Evolutionary conservation across 768 basidiomycete species (phyloP).

Genomic region (Naematelia encephala): DNA sequence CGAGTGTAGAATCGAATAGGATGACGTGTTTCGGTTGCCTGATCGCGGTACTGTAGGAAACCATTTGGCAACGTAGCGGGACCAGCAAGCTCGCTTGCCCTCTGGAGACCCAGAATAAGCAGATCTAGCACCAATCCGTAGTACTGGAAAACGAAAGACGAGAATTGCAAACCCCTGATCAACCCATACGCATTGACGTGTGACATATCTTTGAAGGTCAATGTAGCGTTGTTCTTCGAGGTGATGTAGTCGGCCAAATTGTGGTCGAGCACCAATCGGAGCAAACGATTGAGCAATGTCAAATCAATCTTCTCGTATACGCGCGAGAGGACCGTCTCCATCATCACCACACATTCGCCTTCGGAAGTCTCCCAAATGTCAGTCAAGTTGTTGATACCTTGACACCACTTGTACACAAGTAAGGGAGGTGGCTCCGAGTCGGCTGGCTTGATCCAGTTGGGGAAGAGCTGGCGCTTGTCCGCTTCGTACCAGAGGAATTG

Average conservation of each 20-base stretch:
- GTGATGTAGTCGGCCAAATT: constrained; percentile 99
- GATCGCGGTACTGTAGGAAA: constrained; percentile 95
- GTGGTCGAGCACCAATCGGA: constrained; percentile 95
- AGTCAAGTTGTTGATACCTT: constrained; percentile 97
- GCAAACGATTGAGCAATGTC: constrained; percentile 88
- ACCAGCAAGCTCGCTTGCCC: constrained; percentile 98
- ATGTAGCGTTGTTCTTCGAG: constrained; percentile 78
- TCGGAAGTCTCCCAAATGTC: constrained; percentile 98
- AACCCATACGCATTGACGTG: constrained; percentile 96
- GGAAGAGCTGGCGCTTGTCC: constrained; percentile 89
- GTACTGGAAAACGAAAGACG: constrained; percentile 98
- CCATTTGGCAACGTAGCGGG: constrained; percentile 97
- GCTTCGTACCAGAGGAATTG: constrained; percentile 99
- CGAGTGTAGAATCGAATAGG: constrained; percentile 98
- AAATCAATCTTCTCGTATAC: constrained; percentile 99
- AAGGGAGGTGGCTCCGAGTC: constrained; percentile 96
- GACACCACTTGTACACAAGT: constrained; percentile 99
- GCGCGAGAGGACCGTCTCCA: constrained; percentile 97
- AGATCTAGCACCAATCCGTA: constrained; percentile 94
- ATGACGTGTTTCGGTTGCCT: constrained; percentile 89
- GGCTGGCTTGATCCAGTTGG: constrained; percentile 97
- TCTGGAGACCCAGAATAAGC: constrained; percentile 91
- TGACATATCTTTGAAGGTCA: constrained; percentile 97
- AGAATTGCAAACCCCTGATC: constrained; percentile 96
- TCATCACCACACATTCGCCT: constrained; percentile 96